Evolutionary conservation across 108 stramenopile genomes (phyloP), one percentile per base, ranked within the genome.

Genomic region (Skeletonema marinoi): DNA sequence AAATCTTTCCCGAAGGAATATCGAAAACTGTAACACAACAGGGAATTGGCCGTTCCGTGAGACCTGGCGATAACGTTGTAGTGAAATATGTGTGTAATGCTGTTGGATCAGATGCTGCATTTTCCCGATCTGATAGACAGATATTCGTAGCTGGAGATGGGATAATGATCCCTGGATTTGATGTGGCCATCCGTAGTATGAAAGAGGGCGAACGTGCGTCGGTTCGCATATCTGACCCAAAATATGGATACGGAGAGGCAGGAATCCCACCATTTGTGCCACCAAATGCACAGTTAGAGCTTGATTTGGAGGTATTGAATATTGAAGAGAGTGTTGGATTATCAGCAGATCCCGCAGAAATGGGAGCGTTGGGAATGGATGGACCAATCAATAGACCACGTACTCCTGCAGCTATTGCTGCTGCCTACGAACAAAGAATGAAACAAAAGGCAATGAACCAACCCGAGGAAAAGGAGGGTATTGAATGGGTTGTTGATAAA

Each of bases 141-240:
- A 65, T 69, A 2, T 30, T 83, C 36, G 67, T 83, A n/a, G 87
- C 86, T 16, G 88, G 90, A 9, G 93, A 92, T 66, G 89, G 91
- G 5, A 73, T 78, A 56, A 94, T 94, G 93, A 87, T 94, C 46
- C 73, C 69, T 12, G 91, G 88, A n/a, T 94, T 91, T 91, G 93
- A 94, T 48, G 65, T 78, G 50, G 88, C 89, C 13, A 16, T 94
- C 7, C 81, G 81, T 1, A 87, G 82, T 60, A 94, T 94, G 93
- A 78, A 63, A 42, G 86, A 87, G 35, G 93, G 93, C 39, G 93
- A 94, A 78, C 78, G 88, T 4, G 77, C 88, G 1, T 60, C 87
- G 8, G 68, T 94, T 33, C 90, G 75, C 1, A 65, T 94, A 14
- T 84, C 86, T 1, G 91, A 92, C 79, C 89, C 91, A 6, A 51